A percentile compares a stretch with the other conserved stretches of the same genome.
These are phyloP conservation scores for Backusella morwellensis DNA, from an alignment of 192 early-diverging fungal species.

Conservation along the genomic window DNA sequence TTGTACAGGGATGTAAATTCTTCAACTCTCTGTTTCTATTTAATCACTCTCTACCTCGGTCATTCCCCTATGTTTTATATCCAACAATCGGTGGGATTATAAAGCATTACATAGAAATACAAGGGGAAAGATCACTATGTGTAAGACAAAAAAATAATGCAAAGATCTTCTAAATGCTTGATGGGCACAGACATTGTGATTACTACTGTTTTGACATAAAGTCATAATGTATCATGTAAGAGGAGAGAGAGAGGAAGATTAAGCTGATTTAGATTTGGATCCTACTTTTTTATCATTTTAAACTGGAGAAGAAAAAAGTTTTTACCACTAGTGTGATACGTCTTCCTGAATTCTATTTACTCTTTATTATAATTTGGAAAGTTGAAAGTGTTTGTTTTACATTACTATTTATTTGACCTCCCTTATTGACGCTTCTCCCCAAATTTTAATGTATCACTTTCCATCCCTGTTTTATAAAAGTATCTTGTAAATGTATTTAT, in stretches of 20 bases:
- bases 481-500: constrained; percentile 8
- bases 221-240: background rate
- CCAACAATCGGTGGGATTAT: background rate
- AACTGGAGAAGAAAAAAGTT: background rate
- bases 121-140: background rate
- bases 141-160: background rate
- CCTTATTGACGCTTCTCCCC: constrained; percentile 4
- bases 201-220: background rate
- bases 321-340: background rate
- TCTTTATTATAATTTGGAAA: background rate
- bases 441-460: constrained; percentile 9
- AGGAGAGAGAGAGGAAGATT: background rate
- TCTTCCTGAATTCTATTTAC: background rate
- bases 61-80: background rate
- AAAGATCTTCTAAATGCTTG: background rate
- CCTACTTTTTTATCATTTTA: background rate
- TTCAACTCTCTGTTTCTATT: background rate
- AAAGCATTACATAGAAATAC: background rate
- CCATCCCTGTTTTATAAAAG: constrained; percentile 3
- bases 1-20: background rate
- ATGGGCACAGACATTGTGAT: constrained; percentile 1
- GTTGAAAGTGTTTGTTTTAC: background rate
- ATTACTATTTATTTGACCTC: background rate
- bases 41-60: background rate
- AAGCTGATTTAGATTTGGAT: background rate